Percentiles rank a stretch among this genome's conserved stretches.
Conservation (phyloP, 805 yeast species). For the Wickerhamomyces mucosus region DNA sequence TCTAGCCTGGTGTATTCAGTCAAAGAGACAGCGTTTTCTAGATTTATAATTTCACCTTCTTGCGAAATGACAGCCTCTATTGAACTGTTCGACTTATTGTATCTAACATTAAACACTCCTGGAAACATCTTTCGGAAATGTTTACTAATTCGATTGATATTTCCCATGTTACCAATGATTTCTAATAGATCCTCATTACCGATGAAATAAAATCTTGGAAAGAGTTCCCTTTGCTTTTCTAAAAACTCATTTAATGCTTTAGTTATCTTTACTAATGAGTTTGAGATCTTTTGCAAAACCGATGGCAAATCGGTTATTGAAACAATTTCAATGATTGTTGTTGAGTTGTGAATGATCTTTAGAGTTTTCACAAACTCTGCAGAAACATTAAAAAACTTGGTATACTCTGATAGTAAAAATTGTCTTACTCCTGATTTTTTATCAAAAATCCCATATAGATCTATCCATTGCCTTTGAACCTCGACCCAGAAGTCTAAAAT, state of each 20-base stretch:
- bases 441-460: conserved; percentile 71
- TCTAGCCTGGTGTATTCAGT: conserved; percentile 33
- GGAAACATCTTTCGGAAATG: conserved; percentile 66
- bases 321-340: conserved; percentile 44
- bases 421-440: conserved; percentile 45
- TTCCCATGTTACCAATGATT: conserved; percentile 57
- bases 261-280: conserved; percentile 47
- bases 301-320: conserved; percentile 37
- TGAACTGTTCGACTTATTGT: conserved; percentile 22
- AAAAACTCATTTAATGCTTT: conserved; percentile 67
- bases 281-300: conserved; percentile 40
- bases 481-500: conserved; percentile 70
- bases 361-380: conserved; percentile 48
- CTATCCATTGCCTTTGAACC: conserved; percentile 83
- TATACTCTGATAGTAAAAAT: conserved; percentile 61
- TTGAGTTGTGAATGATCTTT: conserved; percentile 37
- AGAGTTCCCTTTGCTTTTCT: conserved; percentile 67
- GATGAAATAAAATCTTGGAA: conserved; percentile 77
- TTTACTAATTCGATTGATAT: conserved; percentile 36
- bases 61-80: conserved; percentile 47
- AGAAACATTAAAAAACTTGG: conserved; percentile 55
- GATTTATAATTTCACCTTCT: conserved; percentile 49
- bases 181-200: conserved; percentile 89
- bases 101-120: conserved; percentile 41
- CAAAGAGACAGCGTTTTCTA: conserved; percentile 35